Conservation (phyloP, 208 protist genomes). For the Acanthamoeba healyi region DNA sequence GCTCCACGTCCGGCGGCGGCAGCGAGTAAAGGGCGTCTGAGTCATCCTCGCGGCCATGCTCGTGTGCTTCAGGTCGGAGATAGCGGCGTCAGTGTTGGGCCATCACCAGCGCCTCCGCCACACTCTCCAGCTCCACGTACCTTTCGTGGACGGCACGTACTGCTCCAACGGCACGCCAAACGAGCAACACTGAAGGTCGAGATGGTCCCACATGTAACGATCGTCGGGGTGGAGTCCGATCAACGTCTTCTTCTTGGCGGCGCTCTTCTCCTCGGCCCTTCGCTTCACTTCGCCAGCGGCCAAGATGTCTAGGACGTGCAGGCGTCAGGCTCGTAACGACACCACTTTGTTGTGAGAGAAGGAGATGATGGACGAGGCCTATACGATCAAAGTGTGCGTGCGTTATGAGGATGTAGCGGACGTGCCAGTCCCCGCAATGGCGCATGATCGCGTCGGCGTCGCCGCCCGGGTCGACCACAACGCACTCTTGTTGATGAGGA, state of each 20-base stretch:
- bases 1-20: constrained; percentile 19
- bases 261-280: background rate
- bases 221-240: constrained; percentile 25
- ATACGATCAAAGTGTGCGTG: constrained; percentile 28
- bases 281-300: constrained; percentile 53
- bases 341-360: too few relatives aligned
- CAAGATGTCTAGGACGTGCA: constrained; percentile 18
- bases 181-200: constrained; percentile 25
- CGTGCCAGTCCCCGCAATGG: background rate
- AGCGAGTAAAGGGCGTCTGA: background rate
- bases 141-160: background rate
- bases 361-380: background rate
- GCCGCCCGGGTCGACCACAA: background rate
- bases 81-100: too few relatives aligned
- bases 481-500: background rate
- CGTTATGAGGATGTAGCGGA: constrained; percentile 30
- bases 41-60: background rate
- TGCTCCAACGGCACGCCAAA: constrained; percentile 34
- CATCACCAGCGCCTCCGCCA: background rate
- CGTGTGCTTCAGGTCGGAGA: constrained; percentile 7
- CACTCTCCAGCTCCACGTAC: too few relatives aligned
- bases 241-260: background rate
- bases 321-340: too few relatives aligned
- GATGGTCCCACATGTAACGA: constrained; percentile 42
- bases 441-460: background rate